Evolutionary conservation across 2,329 filamentous ascomycete genomes (phyloP).

Genomic region (Curvularia hawaiiensis): DNA sequence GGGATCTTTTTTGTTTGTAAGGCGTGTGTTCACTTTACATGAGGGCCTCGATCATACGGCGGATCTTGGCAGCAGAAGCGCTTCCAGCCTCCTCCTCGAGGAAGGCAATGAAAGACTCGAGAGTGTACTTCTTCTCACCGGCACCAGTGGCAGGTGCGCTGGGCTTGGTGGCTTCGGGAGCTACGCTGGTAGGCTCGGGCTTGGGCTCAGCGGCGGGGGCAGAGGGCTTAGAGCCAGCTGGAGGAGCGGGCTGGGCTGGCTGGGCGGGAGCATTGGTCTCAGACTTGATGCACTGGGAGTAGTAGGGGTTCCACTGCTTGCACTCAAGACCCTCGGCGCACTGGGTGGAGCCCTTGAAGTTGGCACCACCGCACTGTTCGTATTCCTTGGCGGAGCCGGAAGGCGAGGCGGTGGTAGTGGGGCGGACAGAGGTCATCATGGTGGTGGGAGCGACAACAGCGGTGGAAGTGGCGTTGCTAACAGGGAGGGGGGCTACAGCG

Average conservation of each 20-base stretch:
- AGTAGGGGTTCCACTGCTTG: slow-evolving; percentile 51
- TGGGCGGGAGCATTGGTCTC: slow-evolving; percentile 10
- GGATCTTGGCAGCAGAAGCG: slow-evolving; percentile 20
- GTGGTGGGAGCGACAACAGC: slow-evolving; percentile 23
- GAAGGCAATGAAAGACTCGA: slow-evolving; percentile 25
- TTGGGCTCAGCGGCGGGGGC: background rate
- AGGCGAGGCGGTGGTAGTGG: slow-evolving; percentile 24
- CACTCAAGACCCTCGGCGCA: slow-evolving; percentile 50
- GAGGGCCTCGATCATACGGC: slow-evolving; percentile 24
- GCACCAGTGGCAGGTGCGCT: slow-evolving; percentile 8
- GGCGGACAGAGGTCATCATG: slow-evolving; percentile 29
- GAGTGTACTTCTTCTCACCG: slow-evolving; percentile 25
- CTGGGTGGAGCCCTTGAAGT: slow-evolving; percentile 46
- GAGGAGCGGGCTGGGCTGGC: background rate
- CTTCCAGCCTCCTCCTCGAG: slow-evolving; percentile 19
- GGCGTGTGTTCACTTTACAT: background rate
- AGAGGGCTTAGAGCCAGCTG: background rate
- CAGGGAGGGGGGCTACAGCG: slow-evolving; percentile 9
- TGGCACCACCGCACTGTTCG: slow-evolving; percentile 52
- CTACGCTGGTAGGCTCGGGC: slow-evolving; percentile 11
- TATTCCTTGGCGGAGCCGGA: slow-evolving; percentile 25
- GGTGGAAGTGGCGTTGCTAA: slow-evolving; percentile 17
- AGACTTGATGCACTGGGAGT: slow-evolving; percentile 51
- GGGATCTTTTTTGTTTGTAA: background rate
- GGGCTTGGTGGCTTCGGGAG: slow-evolving; percentile 13